phyloP scores from a whole-genome alignment of 345 rosid species.

The Rhizophora mangle region DNA sequence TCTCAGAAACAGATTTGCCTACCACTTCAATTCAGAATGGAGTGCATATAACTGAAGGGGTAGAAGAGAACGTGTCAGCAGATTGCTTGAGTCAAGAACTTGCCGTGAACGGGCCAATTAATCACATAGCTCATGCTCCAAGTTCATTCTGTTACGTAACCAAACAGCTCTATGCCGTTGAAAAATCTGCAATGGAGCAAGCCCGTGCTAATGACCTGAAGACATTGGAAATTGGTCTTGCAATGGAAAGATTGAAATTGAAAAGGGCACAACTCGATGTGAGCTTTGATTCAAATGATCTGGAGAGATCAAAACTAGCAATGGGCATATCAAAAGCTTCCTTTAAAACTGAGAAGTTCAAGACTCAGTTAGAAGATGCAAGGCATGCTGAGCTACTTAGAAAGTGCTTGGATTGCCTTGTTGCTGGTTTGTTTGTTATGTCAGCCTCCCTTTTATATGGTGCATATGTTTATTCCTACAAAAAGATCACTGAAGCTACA shows the following conservation, averaged over 20 bases:
- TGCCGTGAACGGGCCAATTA: conserved; percentile 29
- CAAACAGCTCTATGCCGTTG: conserved; percentile 33
- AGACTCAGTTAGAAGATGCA: conserved; percentile 60
- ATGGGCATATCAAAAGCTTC: conserved; percentile 65
- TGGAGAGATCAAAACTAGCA: conserved; percentile 62
- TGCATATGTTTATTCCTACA: conserved; percentile 56
- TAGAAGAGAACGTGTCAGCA: conserved; percentile 28
- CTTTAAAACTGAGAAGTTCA: conserved; percentile 69
- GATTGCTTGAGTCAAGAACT: conserved; percentile 37
- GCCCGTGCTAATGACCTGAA: conserved; percentile 75
- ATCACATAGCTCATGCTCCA: conserved; percentile 36
- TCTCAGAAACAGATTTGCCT: conserved; percentile 33
- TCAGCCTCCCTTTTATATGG: conserved; percentile 51
- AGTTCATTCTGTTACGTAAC: conserved; percentile 24
- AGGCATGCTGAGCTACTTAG: conserved; percentile 63
- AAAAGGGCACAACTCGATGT: conserved; percentile 55
- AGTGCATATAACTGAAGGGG: conserved; percentile 30
- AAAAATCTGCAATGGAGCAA: conserved; percentile 59
- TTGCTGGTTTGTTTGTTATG: conserved; percentile 66
- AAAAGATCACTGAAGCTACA: conserved; percentile 67
- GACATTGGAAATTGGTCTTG: conserved; percentile 50
- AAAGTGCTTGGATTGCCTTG: conserved; percentile 72
- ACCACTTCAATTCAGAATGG: conserved; percentile 22
- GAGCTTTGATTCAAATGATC: conserved; percentile 48
- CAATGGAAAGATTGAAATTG: conserved; percentile 43